Conservation (phyloP, 768 basidiomycete species). For the Galerina sulciceps region DNA sequence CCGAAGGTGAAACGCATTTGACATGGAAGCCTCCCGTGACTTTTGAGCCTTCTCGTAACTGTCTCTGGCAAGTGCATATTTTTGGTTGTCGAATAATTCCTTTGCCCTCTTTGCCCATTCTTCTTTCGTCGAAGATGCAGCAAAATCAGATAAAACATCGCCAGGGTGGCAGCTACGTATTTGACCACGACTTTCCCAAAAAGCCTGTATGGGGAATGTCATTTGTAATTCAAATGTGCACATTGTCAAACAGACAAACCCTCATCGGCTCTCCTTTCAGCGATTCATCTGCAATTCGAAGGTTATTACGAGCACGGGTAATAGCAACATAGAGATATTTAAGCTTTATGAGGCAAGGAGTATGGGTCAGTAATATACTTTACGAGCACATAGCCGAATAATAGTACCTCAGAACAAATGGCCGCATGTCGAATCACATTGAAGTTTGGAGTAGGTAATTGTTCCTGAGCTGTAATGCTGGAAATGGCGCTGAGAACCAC, state of each 20-base stretch:
- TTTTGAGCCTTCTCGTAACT: slow-evolving; percentile 36
- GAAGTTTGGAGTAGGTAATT: slow-evolving; percentile 41
- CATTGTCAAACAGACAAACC: slow-evolving; percentile 34
- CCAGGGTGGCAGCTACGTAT: slow-evolving; percentile 53
- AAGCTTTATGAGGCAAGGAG: slow-evolving; percentile 44
- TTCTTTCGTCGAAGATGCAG: slow-evolving; percentile 51
- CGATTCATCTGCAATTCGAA: slow-evolving; percentile 73
- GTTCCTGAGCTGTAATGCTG: slow-evolving; percentile 15
- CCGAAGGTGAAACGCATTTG: slow-evolving; percentile 56
- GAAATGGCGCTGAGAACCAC: slow-evolving; percentile 49
- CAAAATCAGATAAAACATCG: slow-evolving; percentile 55
- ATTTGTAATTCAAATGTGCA: background rate
- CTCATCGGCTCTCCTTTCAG: slow-evolving; percentile 58
- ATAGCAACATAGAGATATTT: slow-evolving; percentile 75
- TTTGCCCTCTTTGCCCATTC: slow-evolving; percentile 41
- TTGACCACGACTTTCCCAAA: slow-evolving; percentile 52
- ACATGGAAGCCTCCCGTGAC: slow-evolving; percentile 45
- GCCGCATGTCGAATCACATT: slow-evolving; percentile 54
- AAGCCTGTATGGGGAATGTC: slow-evolving; percentile 35
- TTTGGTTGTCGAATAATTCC: slow-evolving; percentile 41
- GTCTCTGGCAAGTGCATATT: slow-evolving; percentile 54
- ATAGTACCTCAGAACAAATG: slow-evolving; percentile 60
- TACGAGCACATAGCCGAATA: background rate
- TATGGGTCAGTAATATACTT: background rate
- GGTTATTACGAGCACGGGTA: slow-evolving; percentile 67